Evolutionary conservation across 768 basidiomycete species (phyloP).

Genomic region (Hemileccinum impolitum): DNA sequence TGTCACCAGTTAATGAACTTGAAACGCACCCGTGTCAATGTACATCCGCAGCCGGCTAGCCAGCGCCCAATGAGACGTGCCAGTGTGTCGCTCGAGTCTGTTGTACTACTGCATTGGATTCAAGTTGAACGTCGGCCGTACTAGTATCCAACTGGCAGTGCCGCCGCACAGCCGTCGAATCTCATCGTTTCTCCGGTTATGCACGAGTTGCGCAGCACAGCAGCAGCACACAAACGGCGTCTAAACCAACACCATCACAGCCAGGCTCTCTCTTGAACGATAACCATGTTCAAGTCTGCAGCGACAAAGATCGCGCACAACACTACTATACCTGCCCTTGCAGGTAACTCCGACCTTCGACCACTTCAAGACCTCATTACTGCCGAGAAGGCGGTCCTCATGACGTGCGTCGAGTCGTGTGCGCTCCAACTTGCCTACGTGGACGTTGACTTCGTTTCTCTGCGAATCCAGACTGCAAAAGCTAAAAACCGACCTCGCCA

Average conservation of each 20-base stretch:
- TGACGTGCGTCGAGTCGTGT: constrained; percentile 49
- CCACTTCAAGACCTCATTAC: constrained; percentile 87
- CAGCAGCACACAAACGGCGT: neutral
- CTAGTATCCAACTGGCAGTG: no score
- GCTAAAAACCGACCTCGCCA: constrained; percentile 60
- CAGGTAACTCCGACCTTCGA: constrained; percentile 72
- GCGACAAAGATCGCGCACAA: constrained; percentile 88
- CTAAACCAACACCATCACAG: neutral
- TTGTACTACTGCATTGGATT: no score
- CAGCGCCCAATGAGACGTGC: no score
- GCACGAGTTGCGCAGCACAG: neutral
- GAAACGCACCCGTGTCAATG: no score
- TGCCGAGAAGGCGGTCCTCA: constrained; percentile 79
- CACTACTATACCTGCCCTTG: constrained; percentile 69
- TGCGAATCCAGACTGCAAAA: constrained; percentile 50
- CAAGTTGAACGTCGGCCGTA: no score
- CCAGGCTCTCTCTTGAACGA: constrained; percentile 6
- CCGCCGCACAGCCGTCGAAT: no score
- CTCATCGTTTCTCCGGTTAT: no score
- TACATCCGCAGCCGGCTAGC: no score
- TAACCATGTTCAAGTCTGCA: constrained; percentile 69
- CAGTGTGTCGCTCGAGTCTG: no score
- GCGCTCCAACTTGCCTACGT: neutral
- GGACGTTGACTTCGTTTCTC: neutral
- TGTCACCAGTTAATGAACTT: no score